Percentiles rank a stretch among this genome's conserved stretches.
Conservation (phyloP, 148 eudicot genomes). For the Polygonum aviculare region DNA sequence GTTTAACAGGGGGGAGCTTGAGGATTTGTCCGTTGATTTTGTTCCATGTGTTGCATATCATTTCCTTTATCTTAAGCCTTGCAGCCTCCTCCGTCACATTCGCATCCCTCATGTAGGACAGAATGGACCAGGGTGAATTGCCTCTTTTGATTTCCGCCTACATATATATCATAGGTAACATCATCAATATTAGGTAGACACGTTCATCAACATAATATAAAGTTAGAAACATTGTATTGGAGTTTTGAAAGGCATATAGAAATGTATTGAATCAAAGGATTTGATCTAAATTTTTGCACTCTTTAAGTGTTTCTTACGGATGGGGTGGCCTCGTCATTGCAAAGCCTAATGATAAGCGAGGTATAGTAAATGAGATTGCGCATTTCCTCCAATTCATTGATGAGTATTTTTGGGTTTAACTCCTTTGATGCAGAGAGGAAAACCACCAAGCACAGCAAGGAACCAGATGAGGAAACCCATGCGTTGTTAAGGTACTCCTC, state of each 20-base stretch:
- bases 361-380: constrained; percentile 25
- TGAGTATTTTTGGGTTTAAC: not conserved
- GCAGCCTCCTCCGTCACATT: too few relatives aligned
- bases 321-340: constrained; percentile 43
- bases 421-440: constrained; percentile 12
- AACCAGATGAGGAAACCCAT: constrained; percentile 40
- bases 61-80: too few relatives aligned
- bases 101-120: too few relatives aligned
- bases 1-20: not conserved
- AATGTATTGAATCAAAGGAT: too few relatives aligned
- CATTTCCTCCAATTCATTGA: not conserved
- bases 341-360: constrained; percentile 36
- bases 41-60: constrained; percentile 26
- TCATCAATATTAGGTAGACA: too few relatives aligned
- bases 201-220: too few relatives aligned
- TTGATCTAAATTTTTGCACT: too few relatives aligned
- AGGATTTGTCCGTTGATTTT: constrained; percentile 25
- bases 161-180: too few relatives aligned
- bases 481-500: constrained; percentile 27
- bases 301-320: constrained; percentile 12
- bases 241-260: too few relatives aligned
- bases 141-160: constrained; percentile 46
- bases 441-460: constrained; percentile 27
- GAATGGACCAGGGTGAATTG: constrained; percentile 29
- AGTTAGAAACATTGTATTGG: too few relatives aligned